Evolutionary conservation across 371 early-diverging fungal species (phyloP).

Genomic region (Zancudomyces culisetae): DNA sequence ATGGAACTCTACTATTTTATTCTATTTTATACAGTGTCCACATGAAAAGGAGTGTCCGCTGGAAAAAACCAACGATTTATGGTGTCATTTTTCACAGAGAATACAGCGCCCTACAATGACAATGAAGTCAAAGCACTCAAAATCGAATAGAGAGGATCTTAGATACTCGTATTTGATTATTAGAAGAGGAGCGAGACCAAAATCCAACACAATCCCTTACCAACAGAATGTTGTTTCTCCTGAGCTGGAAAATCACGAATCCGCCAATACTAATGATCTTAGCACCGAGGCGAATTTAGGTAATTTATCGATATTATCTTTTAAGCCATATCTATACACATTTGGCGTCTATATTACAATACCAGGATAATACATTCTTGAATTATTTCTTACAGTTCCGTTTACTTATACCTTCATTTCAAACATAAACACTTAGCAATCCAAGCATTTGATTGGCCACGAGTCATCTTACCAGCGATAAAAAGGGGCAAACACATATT

Average conservation of each 20-base stretch:
- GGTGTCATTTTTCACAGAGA: constrained; percentile 77
- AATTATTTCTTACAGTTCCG: no score
- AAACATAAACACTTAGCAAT: no score
- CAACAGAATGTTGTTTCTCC: neutral
- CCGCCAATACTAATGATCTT: constrained; percentile 3
- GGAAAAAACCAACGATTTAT: constrained; percentile 25
- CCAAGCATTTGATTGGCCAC: constrained; percentile 45
- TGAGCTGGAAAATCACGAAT: neutral
- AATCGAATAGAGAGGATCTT: constrained; percentile 48
- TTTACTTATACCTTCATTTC: no score
- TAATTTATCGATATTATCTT: no score
- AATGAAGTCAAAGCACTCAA: constrained; percentile 54
- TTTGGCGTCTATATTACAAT: no score
- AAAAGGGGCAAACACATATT: constrained; percentile 61
- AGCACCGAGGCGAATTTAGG: constrained; percentile 4
- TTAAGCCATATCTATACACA: no score
- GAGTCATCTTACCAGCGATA: constrained; percentile 46
- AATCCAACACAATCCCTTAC: neutral
- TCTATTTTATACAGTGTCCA: constrained; percentile 58
- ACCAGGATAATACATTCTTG: no score
- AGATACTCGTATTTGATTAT: constrained; percentile 65
- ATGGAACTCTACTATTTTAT: no score
- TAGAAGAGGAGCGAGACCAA: constrained; percentile 40
- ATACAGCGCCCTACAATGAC: constrained; percentile 47
- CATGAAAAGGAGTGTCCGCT: constrained; percentile 57